Conservation (phyloP, 2,329 filamentous ascomycete species). For the Curvularia eragrostidis region DNA sequence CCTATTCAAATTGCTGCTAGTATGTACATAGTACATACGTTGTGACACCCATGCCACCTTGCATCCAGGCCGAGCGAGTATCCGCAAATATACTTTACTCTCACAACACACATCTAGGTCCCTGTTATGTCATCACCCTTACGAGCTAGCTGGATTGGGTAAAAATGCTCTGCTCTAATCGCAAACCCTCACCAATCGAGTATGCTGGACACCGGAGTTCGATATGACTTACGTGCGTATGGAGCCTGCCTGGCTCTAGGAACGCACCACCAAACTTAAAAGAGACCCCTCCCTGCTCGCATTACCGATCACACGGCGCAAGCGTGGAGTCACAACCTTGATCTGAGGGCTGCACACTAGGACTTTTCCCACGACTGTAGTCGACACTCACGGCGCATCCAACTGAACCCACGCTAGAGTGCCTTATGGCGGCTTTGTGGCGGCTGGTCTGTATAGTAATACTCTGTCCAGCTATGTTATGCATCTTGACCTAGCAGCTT, state of each 20-base stretch:
- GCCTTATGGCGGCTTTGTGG: neutral
- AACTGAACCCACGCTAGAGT: neutral
- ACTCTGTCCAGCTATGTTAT: neutral
- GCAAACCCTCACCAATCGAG: neutral
- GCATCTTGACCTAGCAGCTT: neutral
- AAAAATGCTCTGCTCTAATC: neutral
- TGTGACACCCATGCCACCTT: neutral
- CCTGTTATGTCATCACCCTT: neutral
- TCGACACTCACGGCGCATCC: no score
- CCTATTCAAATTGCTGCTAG: neutral
- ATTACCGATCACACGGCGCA: neutral
- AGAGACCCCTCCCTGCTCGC: neutral
- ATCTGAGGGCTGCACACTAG: neutral
- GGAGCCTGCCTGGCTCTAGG: neutral
- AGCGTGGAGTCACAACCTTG: neutral
- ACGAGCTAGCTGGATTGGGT: neutral
- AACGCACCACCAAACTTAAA: neutral
- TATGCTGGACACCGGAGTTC: neutral
- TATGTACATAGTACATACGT: neutral
- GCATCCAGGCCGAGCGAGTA: neutral
- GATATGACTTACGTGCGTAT: neutral
- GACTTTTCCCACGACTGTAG: neutral
- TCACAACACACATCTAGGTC: neutral
- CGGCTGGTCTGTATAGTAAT: neutral
- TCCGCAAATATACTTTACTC: neutral